These are phyloP conservation scores for Cyberlindnera meyerae DNA, from an alignment of 805 yeast genomes.

Conservation along the genomic window DNA sequence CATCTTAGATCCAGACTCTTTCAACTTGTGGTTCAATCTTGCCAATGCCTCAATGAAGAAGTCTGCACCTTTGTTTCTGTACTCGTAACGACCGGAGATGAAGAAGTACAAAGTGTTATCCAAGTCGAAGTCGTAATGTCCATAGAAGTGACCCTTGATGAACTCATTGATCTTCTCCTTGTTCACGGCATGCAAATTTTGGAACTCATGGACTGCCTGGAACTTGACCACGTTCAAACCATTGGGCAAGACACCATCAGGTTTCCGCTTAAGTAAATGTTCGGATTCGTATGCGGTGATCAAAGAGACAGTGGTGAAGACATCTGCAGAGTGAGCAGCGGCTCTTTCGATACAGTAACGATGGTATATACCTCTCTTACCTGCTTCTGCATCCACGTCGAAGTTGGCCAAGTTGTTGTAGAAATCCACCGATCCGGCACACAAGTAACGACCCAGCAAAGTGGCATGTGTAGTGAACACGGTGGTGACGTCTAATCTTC, in stretches of 20 bases:
- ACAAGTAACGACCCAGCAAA: conserved; percentile 84
- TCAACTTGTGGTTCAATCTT: conserved; percentile 80
- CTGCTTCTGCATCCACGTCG: conserved; percentile 97
- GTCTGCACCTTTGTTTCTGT: conserved; percentile 94
- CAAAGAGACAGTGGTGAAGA: conserved; percentile 94
- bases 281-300: conserved; percentile 96
- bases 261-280: conserved; percentile 88
- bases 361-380: conserved; percentile 95
- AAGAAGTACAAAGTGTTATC: conserved; percentile 93
- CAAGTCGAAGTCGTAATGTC: conserved; percentile 89
- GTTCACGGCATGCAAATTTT: conserved; percentile 86
- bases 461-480: conserved; percentile 98
- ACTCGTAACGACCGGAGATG: conserved; percentile 96
- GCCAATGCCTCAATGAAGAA: conserved; percentile 91
- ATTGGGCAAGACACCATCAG: conserved; percentile 96
- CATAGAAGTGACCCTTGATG: conserved; percentile 95
- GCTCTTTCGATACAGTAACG: conserved; percentile 95
- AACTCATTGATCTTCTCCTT: conserved; percentile 92
- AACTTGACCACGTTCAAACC: conserved; percentile 94
- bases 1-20: conserved; percentile 75
- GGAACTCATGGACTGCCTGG: conserved; percentile 97
- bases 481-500: conserved; percentile 90
- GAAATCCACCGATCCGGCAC: conserved; percentile 96
- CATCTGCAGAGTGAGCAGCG: conserved; percentile 94
- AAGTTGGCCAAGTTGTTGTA: conserved; percentile 84